A percentile compares a stretch with the other conserved stretches of the same genome.
phyloP scores from a whole-genome alignment of 2,329 filamentous ascomycete genomes.

The Paramyrothecium sp. region DNA sequence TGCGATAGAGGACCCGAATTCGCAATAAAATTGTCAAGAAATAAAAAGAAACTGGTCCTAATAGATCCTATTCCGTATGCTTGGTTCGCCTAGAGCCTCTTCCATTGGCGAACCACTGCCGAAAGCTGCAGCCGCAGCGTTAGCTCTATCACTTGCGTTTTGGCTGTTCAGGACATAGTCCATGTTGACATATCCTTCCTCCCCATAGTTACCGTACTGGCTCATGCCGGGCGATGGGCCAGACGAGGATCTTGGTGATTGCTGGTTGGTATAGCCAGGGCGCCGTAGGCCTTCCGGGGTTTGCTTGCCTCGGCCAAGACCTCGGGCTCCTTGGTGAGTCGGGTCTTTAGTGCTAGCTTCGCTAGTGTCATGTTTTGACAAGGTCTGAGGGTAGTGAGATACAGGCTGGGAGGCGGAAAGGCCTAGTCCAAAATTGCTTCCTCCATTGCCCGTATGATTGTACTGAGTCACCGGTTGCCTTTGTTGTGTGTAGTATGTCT shows the following conservation, averaged over 20 bases:
- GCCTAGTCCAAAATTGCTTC: slow-evolving; percentile 9
- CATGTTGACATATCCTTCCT: slow-evolving; percentile 21
- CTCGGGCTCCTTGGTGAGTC: slow-evolving; percentile 7
- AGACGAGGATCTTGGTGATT: slow-evolving; percentile 11
- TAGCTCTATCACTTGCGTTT: slow-evolving; percentile 9
- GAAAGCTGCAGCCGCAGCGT: slow-evolving; percentile 7
- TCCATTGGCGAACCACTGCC: slow-evolving; percentile 17
- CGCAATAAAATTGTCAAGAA: too few species aligned
- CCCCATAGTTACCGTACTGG: slow-evolving; percentile 15
- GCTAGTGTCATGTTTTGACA: slow-evolving; percentile 11
- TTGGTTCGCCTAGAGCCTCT: slow-evolving; percentile 16
- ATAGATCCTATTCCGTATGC: slow-evolving; percentile 13
- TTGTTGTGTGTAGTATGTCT: slow-evolving; percentile 11
- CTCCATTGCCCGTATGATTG: slow-evolving; percentile 6
- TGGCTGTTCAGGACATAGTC: slow-evolving; percentile 19
- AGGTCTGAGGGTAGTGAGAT: slow-evolving; percentile 14
- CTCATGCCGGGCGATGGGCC: slow-evolving; percentile 8
- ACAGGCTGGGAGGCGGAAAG: slow-evolving; percentile 5
- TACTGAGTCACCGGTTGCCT: slow-evolving; percentile 15
- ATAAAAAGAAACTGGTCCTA: neutral
- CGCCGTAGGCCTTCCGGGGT: slow-evolving; percentile 10
- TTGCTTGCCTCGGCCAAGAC: slow-evolving; percentile 5
- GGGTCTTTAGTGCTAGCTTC: slow-evolving; percentile 2
- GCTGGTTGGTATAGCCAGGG: slow-evolving; percentile 8
- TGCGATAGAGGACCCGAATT: too few species aligned